Evolutionary conservation across 1,284 basidiomycete genomes (phyloP), one percentile per base, ranked within the genome.

Genomic region (Coniophora puteana): DNA sequence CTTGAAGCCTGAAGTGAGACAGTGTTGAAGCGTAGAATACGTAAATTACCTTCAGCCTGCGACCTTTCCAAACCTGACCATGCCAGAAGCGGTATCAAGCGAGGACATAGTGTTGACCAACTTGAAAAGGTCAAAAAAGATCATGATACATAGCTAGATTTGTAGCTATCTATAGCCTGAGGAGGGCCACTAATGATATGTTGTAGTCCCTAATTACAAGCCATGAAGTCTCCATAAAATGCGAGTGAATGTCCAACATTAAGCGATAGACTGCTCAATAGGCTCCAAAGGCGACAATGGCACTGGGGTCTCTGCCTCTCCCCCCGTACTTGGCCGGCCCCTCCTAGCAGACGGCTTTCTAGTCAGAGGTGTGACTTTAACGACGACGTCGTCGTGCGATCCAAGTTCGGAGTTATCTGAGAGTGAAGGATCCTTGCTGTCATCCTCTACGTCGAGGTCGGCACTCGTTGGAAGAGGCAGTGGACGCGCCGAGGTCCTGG

Each of bases 281-380:
- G 17, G 36, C 22, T 14, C n/a, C 20, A 38, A 11, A 11, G 16
- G 35, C 38, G 20, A 38, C n/a, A 38, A 16, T 8, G 13, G 11
- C 14, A 40, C 22, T 18, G 40, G 22, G 18, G 26, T 40, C 23
- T 60, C 43, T 28, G 61, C 57, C 27, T 59, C 58, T 20, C 28
- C 71, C 12, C 64, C 69, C 44, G 71, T 52, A 51, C 76, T 81
- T 43, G 65, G 61, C 51, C 76, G 67, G 28, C 73, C 72, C 59
- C 77, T 80, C 46, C 66, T 71, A 26, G 63, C 63, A 33, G 82
- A 83, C 17, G 78, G 78, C 49, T 76, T 80, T 43, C 77, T 69
- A n/a, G 84, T 86, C 32, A 87, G 65, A 10, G 78, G 78, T 8
- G 80, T 79, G 21, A 71, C 54, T 39, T 72, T 71, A n/a, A n/a